These are phyloP conservation scores for Phaeosphaeria sp. DNA, from an alignment of 2,329 filamentous ascomycete species.

Conservation along the genomic window DNA sequence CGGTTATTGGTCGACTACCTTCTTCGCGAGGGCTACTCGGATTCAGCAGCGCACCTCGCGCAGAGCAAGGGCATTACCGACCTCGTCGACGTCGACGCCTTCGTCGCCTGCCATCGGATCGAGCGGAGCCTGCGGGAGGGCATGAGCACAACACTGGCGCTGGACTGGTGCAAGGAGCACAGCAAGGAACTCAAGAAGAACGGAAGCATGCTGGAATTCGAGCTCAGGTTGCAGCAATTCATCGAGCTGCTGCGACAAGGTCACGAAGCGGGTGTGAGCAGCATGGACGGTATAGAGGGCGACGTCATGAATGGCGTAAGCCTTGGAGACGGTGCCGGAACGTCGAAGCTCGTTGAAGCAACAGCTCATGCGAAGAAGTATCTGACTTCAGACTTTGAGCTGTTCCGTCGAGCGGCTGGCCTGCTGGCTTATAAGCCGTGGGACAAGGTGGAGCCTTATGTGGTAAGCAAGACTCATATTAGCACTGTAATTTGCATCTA, in stretches of 20 bases:
- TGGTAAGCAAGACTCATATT: conserved; percentile 49
- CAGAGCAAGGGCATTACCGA: conserved; percentile 77
- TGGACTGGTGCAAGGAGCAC: conserved; percentile 92
- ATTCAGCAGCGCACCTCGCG: conserved; percentile 78
- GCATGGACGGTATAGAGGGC: conserved; percentile 30
- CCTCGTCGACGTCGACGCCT: conserved; percentile 88
- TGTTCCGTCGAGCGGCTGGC: conserved; percentile 75
- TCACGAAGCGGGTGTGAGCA: conserved; percentile 36
- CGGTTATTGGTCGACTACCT: conserved; percentile 92
- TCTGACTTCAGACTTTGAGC: conserved; percentile 73
- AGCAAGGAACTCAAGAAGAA: conserved; percentile 90
- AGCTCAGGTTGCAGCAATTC: conserved; percentile 91
- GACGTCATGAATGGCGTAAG: conserved; percentile 70
- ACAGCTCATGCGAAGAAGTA: conserved; percentile 83
- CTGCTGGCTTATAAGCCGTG: conserved; percentile 77
- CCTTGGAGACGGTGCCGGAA: conserved; percentile 43
- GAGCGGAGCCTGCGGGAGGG: conserved; percentile 70
- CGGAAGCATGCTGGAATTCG: conserved; percentile 88
- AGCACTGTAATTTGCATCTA: background rate
- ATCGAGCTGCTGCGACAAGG: conserved; percentile 82
- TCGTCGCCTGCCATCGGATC: conserved; percentile 81
- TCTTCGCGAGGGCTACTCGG: conserved; percentile 79
- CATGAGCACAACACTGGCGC: conserved; percentile 76
- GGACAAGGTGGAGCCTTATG: conserved; percentile 66
- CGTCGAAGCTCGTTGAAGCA: conserved; percentile 74